Evolutionary conservation across 148 eudicot species (phyloP), one percentile per base, ranked within the genome.

Genomic region (Camellia lanceoleosa): DNA sequence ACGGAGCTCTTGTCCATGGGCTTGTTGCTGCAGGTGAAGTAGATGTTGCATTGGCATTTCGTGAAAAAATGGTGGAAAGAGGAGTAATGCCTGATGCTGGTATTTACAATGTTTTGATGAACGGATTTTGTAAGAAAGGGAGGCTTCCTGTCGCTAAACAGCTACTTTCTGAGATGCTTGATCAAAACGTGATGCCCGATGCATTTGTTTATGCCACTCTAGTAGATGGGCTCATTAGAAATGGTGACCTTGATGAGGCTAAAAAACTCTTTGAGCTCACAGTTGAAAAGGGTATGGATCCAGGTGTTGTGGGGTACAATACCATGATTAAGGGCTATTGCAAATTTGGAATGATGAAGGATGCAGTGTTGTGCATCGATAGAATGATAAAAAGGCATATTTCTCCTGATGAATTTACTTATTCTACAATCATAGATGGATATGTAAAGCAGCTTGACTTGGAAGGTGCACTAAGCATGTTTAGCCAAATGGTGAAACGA

Each of bases 341-440:
- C 85, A 93, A 87, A 83, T 82, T 82, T 51, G 97, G 99, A 63
- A 83, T 81, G 91, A 91, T 96, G 92, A 89, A 80, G 10, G 92
- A 91, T 78, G 98, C 98, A 68, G 71, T 87, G 42, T 77, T 78
- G 19, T 93, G 91, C 83, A 79, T 96, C 14, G 70, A 82, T 73
- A 86, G 78, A 84, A 92, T 96, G 98, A 54, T 82, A 30, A 79
- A 82, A 7, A 59, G 68, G 49, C 68, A 77, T 42, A 82, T 89
- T 15, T 70, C 62, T 64, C 97, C 99, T 7, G 98, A 96, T 85
- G 91, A 87, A 73, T 89, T 76, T 83, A 93, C 97, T 41, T 96
- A 89, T 85, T 95, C 99, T 13, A 96, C 97, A 4, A 79, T 93
- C 73, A 89, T 95, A 46, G 93, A 95, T 85, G 99, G 99, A 44